Evolutionary conservation across 2,329 filamentous ascomycete genomes (phyloP).

Genomic region (Penicillium sp.): DNA sequence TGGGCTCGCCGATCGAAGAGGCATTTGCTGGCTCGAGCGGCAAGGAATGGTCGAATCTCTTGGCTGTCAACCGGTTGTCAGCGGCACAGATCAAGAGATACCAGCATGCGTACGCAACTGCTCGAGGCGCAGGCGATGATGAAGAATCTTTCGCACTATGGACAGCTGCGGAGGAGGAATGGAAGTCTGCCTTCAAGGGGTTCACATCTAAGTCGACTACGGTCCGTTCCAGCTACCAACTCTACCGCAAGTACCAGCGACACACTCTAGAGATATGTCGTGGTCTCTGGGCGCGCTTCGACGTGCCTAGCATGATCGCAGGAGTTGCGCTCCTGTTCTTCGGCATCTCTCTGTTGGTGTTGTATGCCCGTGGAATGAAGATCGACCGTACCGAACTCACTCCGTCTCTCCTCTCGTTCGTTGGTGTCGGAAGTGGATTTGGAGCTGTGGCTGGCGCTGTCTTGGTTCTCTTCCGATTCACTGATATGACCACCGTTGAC

Average conservation of each 20-base stretch:
- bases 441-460: constrained; percentile 44
- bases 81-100: constrained; percentile 88
- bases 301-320: constrained; percentile 80
- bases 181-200: constrained; percentile 50
- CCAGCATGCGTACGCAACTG: constrained; percentile 77
- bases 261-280: constrained; percentile 80
- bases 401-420: constrained; percentile 56
- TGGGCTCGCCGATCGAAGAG: constrained; percentile 91
- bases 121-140: constrained; percentile 68
- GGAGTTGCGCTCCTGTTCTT: constrained; percentile 73
- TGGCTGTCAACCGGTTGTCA: constrained; percentile 73
- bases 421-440: constrained; percentile 52
- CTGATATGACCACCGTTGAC: constrained; percentile 39
- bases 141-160: constrained; percentile 62
- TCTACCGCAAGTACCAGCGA: constrained; percentile 74
- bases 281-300: constrained; percentile 87
- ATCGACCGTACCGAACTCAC: constrained; percentile 59
- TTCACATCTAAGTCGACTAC: constrained; percentile 42
- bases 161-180: constrained; percentile 60
- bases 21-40: constrained; percentile 76
- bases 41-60: constrained; percentile 75
- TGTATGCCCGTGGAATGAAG: constrained; percentile 68
- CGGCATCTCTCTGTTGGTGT: constrained; percentile 68
- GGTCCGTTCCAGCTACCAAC: constrained; percentile 53
- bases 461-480: constrained; percentile 28